Evolutionary conservation across 2,329 filamentous ascomycete genomes (phyloP).

Genomic region (Periconia sp.): DNA sequence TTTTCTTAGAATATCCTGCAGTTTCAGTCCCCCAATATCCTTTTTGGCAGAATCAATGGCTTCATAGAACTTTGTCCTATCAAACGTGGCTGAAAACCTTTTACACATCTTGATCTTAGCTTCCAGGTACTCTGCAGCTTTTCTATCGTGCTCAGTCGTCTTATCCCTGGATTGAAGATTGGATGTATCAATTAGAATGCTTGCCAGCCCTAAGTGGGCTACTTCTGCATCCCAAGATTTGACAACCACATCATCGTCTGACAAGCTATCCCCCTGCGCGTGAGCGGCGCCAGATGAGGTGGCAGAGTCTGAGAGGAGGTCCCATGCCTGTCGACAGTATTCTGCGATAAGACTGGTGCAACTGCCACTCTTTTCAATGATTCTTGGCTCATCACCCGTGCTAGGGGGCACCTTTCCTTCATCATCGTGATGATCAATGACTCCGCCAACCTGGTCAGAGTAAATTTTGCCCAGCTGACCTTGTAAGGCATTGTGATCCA

Average conservation of each 20-base stretch:
- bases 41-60: slow-evolving; percentile 66
- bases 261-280: slow-evolving; percentile 42
- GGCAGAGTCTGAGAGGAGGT: slow-evolving; percentile 45
- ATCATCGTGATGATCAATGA: slow-evolving; percentile 79
- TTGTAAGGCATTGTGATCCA: slow-evolving; percentile 77
- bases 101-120: slow-evolving; percentile 49
- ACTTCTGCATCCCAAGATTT: slow-evolving; percentile 59
- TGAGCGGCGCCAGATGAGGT: slow-evolving; percentile 46
- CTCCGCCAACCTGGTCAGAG: slow-evolving; percentile 58
- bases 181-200: slow-evolving; percentile 73
- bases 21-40: slow-evolving; percentile 61
- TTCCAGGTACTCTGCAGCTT: slow-evolving; percentile 63
- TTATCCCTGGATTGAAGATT: slow-evolving; percentile 64
- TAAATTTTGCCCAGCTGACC: slow-evolving; percentile 61
- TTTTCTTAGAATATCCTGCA: slow-evolving; percentile 73
- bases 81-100: slow-evolving; percentile 48
- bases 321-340: slow-evolving; percentile 61
- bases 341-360: slow-evolving; percentile 71
- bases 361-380: slow-evolving; percentile 70
- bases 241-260: slow-evolving; percentile 33
- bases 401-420: slow-evolving; percentile 59
- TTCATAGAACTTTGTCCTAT: slow-evolving; percentile 59
- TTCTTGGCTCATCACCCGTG: slow-evolving; percentile 54
- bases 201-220: slow-evolving; percentile 67
- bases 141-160: slow-evolving; percentile 63